These are phyloP conservation scores for Zea mays DNA, from an alignment of 176 grass and related monocot species.

Conservation along the genomic window Zm-B73-REFERENCE-NAM-5.0 NC_050100.1:15147001-15147500, in stretches of 20 bases:
- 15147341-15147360: neutral
- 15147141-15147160: slow-evolving; percentile 11
- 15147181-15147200: neutral
- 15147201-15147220: neutral
- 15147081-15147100: slow-evolving; percentile 1
- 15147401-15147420: neutral
- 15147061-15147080: neutral
- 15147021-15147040: neutral
- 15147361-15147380: slow-evolving; percentile 8
- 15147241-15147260: too few species aligned
- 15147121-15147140: neutral
- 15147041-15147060: slow-evolving; percentile 8
- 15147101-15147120: neutral
- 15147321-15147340: slow-evolving; percentile 9
- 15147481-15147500: neutral
- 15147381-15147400: neutral
- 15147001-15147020: neutral
- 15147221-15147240: neutral
- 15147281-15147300: neutral
- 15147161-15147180: neutral
- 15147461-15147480: neutral
- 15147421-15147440: slow-evolving; percentile 20
- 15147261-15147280: too few species aligned
- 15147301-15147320: neutral
- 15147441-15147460: neutral